Conservation (phyloP, 805 yeast species). For the Metschnikowia gelsemii region DNA sequence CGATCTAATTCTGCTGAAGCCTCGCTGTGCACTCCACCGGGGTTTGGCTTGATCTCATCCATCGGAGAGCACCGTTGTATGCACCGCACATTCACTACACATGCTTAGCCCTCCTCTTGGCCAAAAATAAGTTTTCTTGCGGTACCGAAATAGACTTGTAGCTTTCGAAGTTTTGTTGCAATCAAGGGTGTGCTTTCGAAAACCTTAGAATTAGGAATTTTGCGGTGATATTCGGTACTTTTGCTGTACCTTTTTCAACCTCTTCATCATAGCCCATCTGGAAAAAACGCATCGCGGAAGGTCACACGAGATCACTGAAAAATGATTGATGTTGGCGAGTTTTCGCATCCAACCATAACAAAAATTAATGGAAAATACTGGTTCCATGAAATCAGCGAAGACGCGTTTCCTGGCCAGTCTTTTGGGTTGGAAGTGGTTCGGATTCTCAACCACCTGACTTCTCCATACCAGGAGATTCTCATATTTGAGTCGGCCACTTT, state of each 20-base stretch:
- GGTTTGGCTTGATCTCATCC: too few relatives aligned
- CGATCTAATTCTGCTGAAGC: too few relatives aligned
- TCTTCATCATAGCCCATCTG: too few relatives aligned
- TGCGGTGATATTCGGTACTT: background rate
- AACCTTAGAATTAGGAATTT: too few relatives aligned
- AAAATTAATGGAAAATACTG: constrained; percentile 45
- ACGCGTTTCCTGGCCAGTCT: constrained; percentile 85
- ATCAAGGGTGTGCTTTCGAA: too few relatives aligned
- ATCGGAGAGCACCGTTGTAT: too few relatives aligned
- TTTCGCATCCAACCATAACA: constrained; percentile 30
- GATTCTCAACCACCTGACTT: constrained; percentile 63
- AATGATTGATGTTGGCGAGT: constrained; percentile 10
- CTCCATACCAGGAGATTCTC: constrained; percentile 78
- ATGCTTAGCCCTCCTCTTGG: too few relatives aligned
- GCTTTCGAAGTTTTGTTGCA: too few relatives aligned
- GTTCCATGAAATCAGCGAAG: constrained; percentile 76
- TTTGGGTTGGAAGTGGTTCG: constrained; percentile 62
- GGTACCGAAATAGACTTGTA: too few relatives aligned
- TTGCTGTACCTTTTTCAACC: background rate
- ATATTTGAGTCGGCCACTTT: constrained; percentile 72
- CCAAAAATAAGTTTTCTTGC: too few relatives aligned
- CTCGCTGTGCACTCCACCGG: too few relatives aligned
- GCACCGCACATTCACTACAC: too few relatives aligned
- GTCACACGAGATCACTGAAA: background rate
- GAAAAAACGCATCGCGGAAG: constrained; percentile 3